Conservation (phyloP, 2,329 filamentous ascomycete genomes). For the Scorias spongiosa region DNA sequence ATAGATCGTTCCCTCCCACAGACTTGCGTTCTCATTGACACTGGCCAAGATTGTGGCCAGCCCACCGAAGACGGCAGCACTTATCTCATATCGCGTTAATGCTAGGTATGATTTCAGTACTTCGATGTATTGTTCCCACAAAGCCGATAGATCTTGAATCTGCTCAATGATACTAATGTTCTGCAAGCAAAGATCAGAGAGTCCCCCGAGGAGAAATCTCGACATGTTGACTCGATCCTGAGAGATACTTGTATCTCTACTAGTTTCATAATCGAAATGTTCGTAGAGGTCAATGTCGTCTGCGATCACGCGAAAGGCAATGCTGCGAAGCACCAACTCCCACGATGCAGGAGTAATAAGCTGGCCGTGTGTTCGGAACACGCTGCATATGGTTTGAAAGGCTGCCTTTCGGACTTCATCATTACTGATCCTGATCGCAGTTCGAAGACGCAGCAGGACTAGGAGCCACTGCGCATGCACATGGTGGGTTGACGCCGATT, state of each 20-base stretch:
- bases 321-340: conserved; percentile 66
- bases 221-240: conserved; percentile 42
- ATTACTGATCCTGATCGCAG: conserved; percentile 55
- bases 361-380: conserved; percentile 82
- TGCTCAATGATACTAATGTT: conserved; percentile 59
- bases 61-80: conserved; percentile 26
- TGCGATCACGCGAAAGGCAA: conserved; percentile 62
- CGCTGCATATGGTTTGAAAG: conserved; percentile 77
- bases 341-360: conserved; percentile 64
- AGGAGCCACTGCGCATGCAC: conserved; percentile 66
- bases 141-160: conserved; percentile 49
- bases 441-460: conserved; percentile 53
- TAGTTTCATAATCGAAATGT: neutral
- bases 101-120: conserved; percentile 44
- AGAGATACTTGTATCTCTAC: neutral
- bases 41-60: conserved; percentile 25
- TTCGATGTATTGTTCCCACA: conserved; percentile 61
- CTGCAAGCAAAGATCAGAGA: conserved; percentile 56
- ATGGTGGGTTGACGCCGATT: conserved; percentile 29
- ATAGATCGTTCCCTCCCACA: conserved; percentile 15
- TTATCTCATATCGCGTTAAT: conserved; percentile 25
- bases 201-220: conserved; percentile 56
- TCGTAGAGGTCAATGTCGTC: conserved; percentile 20
- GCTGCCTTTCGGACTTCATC: conserved; percentile 72
- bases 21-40: conserved; percentile 6